Evolutionary conservation across 108 stramenopile genomes (phyloP).

Genomic region (Cylindrotheca fusiformis): DNA sequence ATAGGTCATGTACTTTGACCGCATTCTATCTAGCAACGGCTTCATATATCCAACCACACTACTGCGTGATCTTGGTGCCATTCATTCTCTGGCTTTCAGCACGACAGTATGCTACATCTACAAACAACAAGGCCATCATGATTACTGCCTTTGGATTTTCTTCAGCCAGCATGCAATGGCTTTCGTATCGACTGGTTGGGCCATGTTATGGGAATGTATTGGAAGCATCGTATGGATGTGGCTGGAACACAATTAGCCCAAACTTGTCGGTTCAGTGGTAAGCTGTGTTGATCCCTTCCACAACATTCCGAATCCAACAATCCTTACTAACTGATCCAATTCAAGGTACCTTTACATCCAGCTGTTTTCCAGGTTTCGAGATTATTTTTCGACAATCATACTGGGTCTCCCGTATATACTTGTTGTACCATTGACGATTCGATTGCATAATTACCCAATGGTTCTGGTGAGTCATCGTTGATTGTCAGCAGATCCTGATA

Average conservation of each 20-base stretch:
- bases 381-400: conserved; percentile 57
- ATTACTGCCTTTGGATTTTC: conserved; percentile 29
- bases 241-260: conserved; percentile 37
- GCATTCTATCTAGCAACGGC: conserved; percentile 54
- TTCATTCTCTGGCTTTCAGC: conserved; percentile 15
- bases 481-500: no score
- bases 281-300: no score
- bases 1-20: conserved; percentile 14
- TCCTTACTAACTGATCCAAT: no score
- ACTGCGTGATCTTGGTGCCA: conserved; percentile 43
- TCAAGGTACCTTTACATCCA: conserved; percentile 64
- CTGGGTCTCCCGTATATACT: conserved; percentile 51
- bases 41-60: conserved; percentile 49
- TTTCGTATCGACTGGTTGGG: conserved; percentile 33
- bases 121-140: conserved; percentile 1
- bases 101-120: conserved; percentile 2
- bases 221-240: conserved; percentile 36
- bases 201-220: conserved; percentile 28
- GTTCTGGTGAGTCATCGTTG: conserved; percentile 56
- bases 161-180: conserved; percentile 20
- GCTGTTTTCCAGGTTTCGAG: conserved; percentile 71
- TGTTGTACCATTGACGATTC: conserved; percentile 54
- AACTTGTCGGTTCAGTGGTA: conserved; percentile 73
- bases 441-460: conserved; percentile 61
- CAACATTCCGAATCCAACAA: no score